Conservation (phyloP, 1,284 basidiomycete genomes). For the Tylopilus sp. region DNA sequence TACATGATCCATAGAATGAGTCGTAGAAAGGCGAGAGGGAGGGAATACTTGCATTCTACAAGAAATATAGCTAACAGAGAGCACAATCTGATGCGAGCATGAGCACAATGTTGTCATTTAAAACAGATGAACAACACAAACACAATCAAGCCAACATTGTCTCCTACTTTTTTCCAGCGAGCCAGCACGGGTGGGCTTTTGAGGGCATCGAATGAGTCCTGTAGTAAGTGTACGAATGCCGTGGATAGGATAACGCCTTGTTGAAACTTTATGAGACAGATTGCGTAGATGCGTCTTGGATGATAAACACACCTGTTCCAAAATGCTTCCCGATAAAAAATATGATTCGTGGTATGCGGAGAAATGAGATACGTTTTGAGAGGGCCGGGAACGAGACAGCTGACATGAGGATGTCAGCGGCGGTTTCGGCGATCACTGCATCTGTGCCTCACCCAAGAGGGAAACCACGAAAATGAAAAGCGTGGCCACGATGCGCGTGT, state of each 20-base stretch:
- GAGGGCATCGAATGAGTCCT: conserved; percentile 68
- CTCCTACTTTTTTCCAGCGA: conserved; percentile 47
- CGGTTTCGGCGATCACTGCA: background rate
- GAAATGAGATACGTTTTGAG: conserved; percentile 50
- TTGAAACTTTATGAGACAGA: background rate
- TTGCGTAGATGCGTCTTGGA: background rate
- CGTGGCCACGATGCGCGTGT: conserved; percentile 33
- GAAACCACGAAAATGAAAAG: conserved; percentile 44
- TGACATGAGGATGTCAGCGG: conserved; percentile 25
- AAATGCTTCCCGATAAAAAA: conserved; percentile 83
- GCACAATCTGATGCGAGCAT: conserved; percentile 44
- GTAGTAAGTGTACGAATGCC: conserved; percentile 74
- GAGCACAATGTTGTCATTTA: conserved; percentile 1
- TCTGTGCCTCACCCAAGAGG: conserved; percentile 34
- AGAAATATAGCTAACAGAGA: conserved; percentile 71
- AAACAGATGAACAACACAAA: conserved; percentile 37
- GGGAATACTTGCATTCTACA: conserved; percentile 62
- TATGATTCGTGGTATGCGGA: conserved; percentile 61
- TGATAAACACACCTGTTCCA: conserved; percentile 56
- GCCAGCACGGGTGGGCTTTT: conserved; percentile 45
- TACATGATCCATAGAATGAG: conserved; percentile 28
- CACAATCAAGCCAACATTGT: conserved; percentile 71
- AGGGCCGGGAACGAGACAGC: conserved; percentile 69
- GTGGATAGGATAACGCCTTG: conserved; percentile 75
- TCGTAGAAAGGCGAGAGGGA: background rate